A percentile compares a stretch with the other conserved stretches of the same genome.
Evolutionary conservation across 2,329 filamentous ascomycete species (phyloP).

Genomic region (Tolypocladium sp.): DNA sequence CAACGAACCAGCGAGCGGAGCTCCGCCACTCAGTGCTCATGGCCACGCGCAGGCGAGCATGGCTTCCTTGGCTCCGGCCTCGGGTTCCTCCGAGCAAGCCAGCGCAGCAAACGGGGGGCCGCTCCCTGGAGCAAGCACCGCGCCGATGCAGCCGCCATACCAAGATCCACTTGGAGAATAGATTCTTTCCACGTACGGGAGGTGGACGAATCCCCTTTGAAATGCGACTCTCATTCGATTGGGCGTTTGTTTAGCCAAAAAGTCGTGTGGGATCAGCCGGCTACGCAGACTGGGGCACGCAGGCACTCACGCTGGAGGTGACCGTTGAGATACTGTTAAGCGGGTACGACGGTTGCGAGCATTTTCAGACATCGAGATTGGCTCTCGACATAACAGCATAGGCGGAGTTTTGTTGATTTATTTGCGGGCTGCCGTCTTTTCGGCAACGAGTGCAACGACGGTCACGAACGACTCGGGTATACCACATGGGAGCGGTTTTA

Average conservation of each 20-base stretch:
- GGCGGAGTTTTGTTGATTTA: conserved; percentile 5
- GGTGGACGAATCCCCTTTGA: neutral
- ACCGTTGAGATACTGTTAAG: neutral
- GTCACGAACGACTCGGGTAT: conserved; percentile 4
- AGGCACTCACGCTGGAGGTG: neutral
- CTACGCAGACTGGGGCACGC: neutral
- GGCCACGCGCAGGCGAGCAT: conserved; percentile 18
- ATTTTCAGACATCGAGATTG: neutral
- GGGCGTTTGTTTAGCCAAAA: neutral
- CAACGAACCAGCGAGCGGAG: conserved; percentile 13
- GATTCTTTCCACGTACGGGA: neutral
- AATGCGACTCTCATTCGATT: neutral
- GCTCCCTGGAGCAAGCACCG: conserved; percentile 24
- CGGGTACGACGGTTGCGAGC: neutral
- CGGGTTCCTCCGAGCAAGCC: conserved; percentile 9
- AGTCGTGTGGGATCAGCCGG: neutral
- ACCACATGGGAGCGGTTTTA: conserved; percentile 1
- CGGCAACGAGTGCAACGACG: neutral
- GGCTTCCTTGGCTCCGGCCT: conserved; percentile 15
- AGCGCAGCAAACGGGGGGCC: conserved; percentile 14
- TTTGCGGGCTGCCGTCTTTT: neutral
- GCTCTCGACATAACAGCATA: neutral
- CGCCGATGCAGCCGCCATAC: conserved; percentile 21
- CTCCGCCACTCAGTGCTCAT: conserved; percentile 9
- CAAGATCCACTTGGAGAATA: conserved; percentile 1